A percentile compares a stretch with the other conserved stretches of the same genome.
Evolutionary conservation across 2,329 filamentous ascomycete genomes (phyloP).

Genomic region (Colletotrichum sp.): DNA sequence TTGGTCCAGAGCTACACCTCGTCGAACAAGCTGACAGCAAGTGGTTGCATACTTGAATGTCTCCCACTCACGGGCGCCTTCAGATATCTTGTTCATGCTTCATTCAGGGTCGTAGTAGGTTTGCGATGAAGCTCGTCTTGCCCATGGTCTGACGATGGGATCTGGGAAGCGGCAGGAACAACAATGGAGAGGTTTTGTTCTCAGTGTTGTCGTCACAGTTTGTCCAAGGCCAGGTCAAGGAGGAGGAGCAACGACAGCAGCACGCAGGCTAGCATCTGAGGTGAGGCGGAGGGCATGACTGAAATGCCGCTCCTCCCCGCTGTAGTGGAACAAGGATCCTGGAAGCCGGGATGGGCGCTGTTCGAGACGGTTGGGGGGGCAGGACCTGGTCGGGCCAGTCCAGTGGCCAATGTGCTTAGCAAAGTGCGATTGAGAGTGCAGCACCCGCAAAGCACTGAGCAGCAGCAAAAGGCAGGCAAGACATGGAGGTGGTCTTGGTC

Average conservation of each 20-base stretch:
- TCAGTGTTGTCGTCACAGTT: background rate
- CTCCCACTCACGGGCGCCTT: slow-evolving; percentile 33
- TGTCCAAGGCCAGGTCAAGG: background rate
- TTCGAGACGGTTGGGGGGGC: slow-evolving; percentile 1
- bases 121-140: slow-evolving; percentile 5
- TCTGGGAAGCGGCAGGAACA: background rate
- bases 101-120: slow-evolving; percentile 6
- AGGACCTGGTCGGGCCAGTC: background rate
- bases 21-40: background rate
- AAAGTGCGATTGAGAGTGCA: background rate
- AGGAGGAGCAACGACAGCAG: background rate
- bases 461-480: background rate
- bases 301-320: slow-evolving; percentile 21
- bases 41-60: slow-evolving; percentile 30
- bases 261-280: background rate
- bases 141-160: slow-evolving; percentile 11
- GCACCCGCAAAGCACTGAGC: background rate
- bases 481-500: slow-evolving; percentile 1
- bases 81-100: slow-evolving; percentile 24
- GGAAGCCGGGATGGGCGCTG: slow-evolving; percentile 8
- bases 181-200: background rate
- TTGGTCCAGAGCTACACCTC: background rate
- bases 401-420: background rate
- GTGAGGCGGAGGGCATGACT: slow-evolving; percentile 16
- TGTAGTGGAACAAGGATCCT: slow-evolving; percentile 13